These are phyloP conservation scores for Monosporozyma aquatica DNA, from an alignment of 805 yeast genomes.

Conservation along the genomic window DNA sequence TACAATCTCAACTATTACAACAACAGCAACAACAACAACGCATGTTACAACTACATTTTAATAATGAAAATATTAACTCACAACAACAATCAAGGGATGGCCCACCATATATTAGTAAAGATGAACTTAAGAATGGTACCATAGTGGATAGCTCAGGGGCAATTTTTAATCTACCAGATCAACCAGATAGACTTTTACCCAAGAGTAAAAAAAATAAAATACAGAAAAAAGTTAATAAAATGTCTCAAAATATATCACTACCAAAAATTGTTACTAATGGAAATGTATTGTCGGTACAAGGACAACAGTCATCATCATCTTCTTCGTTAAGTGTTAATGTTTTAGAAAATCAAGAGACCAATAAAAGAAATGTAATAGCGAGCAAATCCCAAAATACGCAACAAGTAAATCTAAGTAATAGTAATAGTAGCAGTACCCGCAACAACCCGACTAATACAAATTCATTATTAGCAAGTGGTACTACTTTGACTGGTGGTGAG, in stretches of 20 bases:
- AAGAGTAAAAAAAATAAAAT: too few species aligned
- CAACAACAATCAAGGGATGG: neutral
- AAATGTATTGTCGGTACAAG: too few species aligned
- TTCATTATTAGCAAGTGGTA: too few species aligned
- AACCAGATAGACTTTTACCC: too few species aligned
- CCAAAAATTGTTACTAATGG: too few species aligned
- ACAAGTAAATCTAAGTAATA: constrained; percentile 9
- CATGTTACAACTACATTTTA: neutral
- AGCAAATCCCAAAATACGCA: too few species aligned
- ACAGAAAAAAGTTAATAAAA: too few species aligned
- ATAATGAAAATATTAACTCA: neutral
- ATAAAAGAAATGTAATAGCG: too few species aligned
- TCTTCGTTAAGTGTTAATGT: too few species aligned
- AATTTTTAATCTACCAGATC: constrained; percentile 1
- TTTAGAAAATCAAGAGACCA: too few species aligned
- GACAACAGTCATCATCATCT: neutral
- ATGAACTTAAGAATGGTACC: constrained; percentile 1
- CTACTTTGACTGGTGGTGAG: neutral
- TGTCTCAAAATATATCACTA: too few species aligned
- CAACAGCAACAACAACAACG: neutral
- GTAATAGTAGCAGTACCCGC: constrained; percentile 3
- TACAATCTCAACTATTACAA: neutral
- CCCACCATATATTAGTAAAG: constrained; percentile 2
- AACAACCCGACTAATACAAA: neutral
- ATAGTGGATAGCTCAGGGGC: too few species aligned